phyloP scores from a whole-genome alignment of 2,329 filamentous ascomycete species.

The Monosporascus ibericus region DNA sequence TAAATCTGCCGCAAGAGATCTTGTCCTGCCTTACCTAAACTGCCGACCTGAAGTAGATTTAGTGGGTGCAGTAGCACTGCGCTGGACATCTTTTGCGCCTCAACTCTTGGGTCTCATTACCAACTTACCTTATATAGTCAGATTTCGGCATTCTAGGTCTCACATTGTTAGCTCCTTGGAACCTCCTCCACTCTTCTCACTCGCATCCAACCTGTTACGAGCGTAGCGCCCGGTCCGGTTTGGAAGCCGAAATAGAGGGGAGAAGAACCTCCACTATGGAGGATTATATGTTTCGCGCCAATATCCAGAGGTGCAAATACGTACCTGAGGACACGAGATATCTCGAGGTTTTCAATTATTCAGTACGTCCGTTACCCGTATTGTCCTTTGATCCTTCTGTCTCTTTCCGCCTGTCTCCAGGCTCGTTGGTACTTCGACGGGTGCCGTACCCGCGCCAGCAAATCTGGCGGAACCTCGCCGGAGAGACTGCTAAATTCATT shows the following conservation, averaged over 20 bases:
- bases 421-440: neutral
- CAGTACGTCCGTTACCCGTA: constrained; percentile 33
- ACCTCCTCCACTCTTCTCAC: neutral
- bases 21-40: too few species aligned
- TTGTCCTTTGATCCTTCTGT: neutral
- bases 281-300: constrained; percentile 49
- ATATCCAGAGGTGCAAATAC: constrained; percentile 40
- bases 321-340: constrained; percentile 49
- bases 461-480: neutral
- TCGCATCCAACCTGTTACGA: neutral
- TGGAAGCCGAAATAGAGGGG: neutral
- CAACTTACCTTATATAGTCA: too few species aligned
- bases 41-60: too few species aligned
- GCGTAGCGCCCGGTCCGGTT: neutral
- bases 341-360: constrained; percentile 54
- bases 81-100: too few species aligned
- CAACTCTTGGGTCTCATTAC: too few species aligned
- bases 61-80: too few species aligned
- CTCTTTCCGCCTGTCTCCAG: neutral
- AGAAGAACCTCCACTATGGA: constrained; percentile 37
- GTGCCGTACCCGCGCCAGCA: neutral
- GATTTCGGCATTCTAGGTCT: too few species aligned
- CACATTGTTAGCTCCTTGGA: too few species aligned
- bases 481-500: neutral
- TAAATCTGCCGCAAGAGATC: too few species aligned